Evolutionary conservation across 805 yeast species (phyloP).

Genomic region (Wickerhamomyces sydowiorum): DNA sequence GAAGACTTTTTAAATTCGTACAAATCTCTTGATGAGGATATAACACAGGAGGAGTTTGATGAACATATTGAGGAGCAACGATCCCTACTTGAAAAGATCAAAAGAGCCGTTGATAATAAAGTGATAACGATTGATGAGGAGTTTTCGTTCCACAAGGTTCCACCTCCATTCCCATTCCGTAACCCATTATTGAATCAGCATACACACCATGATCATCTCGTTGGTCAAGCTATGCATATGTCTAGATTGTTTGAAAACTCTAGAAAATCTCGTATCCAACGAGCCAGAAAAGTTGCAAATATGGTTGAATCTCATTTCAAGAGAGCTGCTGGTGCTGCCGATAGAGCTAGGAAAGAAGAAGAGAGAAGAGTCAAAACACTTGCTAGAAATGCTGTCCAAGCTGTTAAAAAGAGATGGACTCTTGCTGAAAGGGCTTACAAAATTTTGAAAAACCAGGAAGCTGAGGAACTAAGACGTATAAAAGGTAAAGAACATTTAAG

Average conservation of each 20-base stretch:
- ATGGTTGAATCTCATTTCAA: conserved; percentile 87
- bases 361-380: conserved; percentile 63
- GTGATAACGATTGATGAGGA: conserved; percentile 40
- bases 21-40: conserved; percentile 55
- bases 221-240: conserved; percentile 69
- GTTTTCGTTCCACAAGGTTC: conserved; percentile 30
- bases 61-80: conserved; percentile 49
- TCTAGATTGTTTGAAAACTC: conserved; percentile 66
- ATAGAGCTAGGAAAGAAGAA: conserved; percentile 67
- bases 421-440: conserved; percentile 79
- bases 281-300: conserved; percentile 65
- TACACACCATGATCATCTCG: conserved; percentile 66
- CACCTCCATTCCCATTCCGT: conserved; percentile 37
- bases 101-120: conserved; percentile 39
- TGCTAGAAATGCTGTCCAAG: conserved; percentile 77
- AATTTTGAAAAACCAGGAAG: conserved; percentile 69
- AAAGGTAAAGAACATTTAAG: conserved; percentile 85
- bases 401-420: conserved; percentile 87
- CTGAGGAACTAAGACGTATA: conserved; percentile 70
- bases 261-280: conserved; percentile 56
- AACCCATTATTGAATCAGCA: conserved; percentile 42
- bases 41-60: conserved; percentile 54
- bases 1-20: conserved; percentile 47
- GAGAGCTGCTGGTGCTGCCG: conserved; percentile 83
- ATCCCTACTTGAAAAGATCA: conserved; percentile 35